phyloP scores from a whole-genome alignment of 805 yeast genomes.

The Metschnikowia rubicola region DNA sequence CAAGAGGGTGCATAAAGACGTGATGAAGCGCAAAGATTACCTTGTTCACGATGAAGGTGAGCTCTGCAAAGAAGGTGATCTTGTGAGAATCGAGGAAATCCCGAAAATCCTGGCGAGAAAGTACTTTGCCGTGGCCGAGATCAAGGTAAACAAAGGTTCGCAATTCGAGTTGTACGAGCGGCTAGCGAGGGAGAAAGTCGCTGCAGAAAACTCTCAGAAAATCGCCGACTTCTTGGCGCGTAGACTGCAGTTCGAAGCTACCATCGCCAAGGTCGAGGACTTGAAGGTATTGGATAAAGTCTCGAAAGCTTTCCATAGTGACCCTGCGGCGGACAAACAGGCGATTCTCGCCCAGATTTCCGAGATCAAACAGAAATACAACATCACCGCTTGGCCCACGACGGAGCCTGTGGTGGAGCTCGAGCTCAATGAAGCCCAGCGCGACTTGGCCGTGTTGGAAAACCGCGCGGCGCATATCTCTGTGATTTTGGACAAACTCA shows the following conservation, averaged over 20 bases:
- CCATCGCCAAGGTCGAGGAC: constrained; percentile 35
- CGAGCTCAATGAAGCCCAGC: constrained; percentile 25
- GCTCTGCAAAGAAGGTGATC: constrained; percentile 89
- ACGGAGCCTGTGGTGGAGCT: constrained; percentile 37
- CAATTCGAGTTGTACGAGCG: constrained; percentile 78
- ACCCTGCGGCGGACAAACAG: constrained; percentile 22
- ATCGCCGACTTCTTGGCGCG: constrained; percentile 52
- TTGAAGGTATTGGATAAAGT: constrained; percentile 34
- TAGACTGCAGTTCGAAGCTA: constrained; percentile 25
- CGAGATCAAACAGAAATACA: constrained; percentile 35
- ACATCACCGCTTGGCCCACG: constrained; percentile 40
- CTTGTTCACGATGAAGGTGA: constrained; percentile 93
- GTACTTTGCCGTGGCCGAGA: constrained; percentile 88
- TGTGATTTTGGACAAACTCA: constrained; percentile 35
- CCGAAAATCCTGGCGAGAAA: constrained; percentile 82
- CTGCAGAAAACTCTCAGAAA: constrained; percentile 60
- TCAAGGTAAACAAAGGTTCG: constrained; percentile 84
- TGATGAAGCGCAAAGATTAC: constrained; percentile 75
- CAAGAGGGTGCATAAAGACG: constrained; percentile 67
- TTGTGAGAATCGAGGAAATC: constrained; percentile 87
- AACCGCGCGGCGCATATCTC: constrained; percentile 32
- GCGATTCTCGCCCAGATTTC: constrained; percentile 30
- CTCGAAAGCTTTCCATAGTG: constrained; percentile 24
- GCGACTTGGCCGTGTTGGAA: constrained; percentile 28
- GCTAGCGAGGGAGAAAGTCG: constrained; percentile 66